A percentile compares a stretch with the other conserved stretches of the same genome.
phyloP scores from a whole-genome alignment of 306 rosid genomes.

The Quercus engelmannii region DNA sequence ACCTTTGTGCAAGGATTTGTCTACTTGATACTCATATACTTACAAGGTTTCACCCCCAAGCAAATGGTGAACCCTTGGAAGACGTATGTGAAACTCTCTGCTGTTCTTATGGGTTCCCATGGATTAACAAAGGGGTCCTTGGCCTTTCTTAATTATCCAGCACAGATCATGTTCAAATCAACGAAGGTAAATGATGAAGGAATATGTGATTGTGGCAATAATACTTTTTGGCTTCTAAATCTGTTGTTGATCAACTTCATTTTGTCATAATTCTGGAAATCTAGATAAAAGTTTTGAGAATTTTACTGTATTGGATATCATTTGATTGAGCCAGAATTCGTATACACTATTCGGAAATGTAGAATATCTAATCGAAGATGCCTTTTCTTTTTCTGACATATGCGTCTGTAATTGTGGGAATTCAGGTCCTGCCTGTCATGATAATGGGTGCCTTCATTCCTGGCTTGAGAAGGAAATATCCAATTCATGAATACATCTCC shows the following conservation, averaged over 20 bases:
- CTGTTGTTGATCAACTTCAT: background rate
- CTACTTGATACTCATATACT: slow-evolving; percentile 39
- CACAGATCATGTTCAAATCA: slow-evolving; percentile 73
- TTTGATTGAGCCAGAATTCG: background rate
- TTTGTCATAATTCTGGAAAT: background rate
- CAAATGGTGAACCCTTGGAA: slow-evolving; percentile 65
- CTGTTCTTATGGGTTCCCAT: slow-evolving; percentile 67
- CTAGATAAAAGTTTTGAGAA: background rate
- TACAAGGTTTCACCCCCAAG: slow-evolving; percentile 58
- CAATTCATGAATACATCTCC: slow-evolving; percentile 50
- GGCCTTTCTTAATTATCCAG: slow-evolving; percentile 65
- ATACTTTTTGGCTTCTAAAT: background rate
- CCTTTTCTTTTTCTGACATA: background rate
- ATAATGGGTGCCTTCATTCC: slow-evolving; percentile 63
- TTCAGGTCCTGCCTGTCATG: slow-evolving; percentile 67
- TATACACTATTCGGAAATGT: too few relatives aligned
- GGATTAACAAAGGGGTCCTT: slow-evolving; percentile 65
- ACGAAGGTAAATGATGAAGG: slow-evolving; percentile 35
- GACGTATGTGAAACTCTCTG: slow-evolving; percentile 60
- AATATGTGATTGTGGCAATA: background rate
- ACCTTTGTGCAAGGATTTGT: slow-evolving; percentile 72
- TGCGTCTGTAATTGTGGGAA: background rate
- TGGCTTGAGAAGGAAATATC: slow-evolving; percentile 63
- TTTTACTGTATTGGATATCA: background rate
- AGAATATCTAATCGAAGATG: background rate